phyloP scores from a whole-genome alignment of 2,329 filamentous ascomycete species.

The Dothideomycetes sp. region DNA sequence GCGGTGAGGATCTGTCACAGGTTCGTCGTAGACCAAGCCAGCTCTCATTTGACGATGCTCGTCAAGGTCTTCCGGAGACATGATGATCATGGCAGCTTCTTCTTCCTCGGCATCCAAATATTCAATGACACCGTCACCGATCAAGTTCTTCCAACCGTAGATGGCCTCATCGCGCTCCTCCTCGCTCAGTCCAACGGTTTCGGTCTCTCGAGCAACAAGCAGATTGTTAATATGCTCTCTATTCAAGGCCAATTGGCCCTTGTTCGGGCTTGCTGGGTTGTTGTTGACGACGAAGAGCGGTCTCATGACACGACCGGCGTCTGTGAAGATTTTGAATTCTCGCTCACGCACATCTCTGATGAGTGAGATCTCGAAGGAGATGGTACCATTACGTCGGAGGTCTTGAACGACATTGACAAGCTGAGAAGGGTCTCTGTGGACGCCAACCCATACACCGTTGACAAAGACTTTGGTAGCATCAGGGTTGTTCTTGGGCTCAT shows the following conservation, averaged over 20 bases:
- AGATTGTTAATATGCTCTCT: conserved; percentile 74
- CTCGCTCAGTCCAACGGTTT: conserved; percentile 46
- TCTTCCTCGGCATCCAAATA: conserved; percentile 98
- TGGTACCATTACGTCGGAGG: conserved; percentile 58
- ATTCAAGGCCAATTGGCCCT: conserved; percentile 69
- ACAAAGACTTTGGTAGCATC: conserved; percentile 97
- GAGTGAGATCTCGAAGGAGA: conserved; percentile 87
- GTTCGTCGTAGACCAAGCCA: conserved; percentile 41
- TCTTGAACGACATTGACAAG: conserved; percentile 51
- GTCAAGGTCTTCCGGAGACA: conserved; percentile 93
- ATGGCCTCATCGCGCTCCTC: conserved; percentile 51
- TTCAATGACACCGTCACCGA: conserved; percentile 78
- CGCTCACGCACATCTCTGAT: conserved; percentile 93
- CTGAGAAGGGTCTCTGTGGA: conserved; percentile 80
- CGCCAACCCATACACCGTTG: conserved; percentile 96
- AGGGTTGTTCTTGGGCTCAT: conserved; percentile 57
- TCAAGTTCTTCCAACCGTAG: conserved; percentile 82
- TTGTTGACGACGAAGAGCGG: conserved; percentile 92
- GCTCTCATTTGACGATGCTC: conserved; percentile 35
- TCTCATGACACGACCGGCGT: conserved; percentile 88
- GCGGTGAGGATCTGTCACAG: conserved; percentile 65
- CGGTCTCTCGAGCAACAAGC: conserved; percentile 61
- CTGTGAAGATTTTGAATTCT: conserved; percentile 97
- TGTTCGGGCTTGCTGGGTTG: conserved; percentile 62
- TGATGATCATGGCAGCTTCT: conserved; percentile 97